Percentiles rank a stretch among this genome's conserved stretches.
Evolutionary conservation across 495 filamentous ascomycete genomes (phyloP).

Genomic region (Cetradonia linearis): DNA sequence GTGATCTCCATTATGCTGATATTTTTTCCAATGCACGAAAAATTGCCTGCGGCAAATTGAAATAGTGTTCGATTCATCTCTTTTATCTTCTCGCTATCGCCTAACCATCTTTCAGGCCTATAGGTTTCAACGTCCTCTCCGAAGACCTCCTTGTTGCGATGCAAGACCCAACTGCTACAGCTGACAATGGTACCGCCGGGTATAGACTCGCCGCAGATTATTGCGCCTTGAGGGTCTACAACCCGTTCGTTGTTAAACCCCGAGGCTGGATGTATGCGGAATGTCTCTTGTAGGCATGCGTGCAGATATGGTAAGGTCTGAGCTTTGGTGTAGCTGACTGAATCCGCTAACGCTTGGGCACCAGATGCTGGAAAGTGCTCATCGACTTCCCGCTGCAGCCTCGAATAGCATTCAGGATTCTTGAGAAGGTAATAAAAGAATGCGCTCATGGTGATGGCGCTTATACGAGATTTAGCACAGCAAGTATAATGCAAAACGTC

Average conservation of each 20-base stretch:
- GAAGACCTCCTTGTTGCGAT: conserved; percentile 46
- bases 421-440: conserved; percentile 57
- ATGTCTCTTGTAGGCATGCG: conserved; percentile 56
- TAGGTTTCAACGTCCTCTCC: conserved; percentile 48
- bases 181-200: conserved; percentile 54
- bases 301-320: conserved; percentile 49
- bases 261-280: conserved; percentile 52
- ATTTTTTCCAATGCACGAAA: conserved; percentile 54
- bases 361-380: conserved; percentile 30
- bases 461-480: background rate
- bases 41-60: conserved; percentile 49
- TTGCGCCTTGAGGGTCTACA: conserved; percentile 28
- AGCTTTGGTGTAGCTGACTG: conserved; percentile 43
- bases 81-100: conserved; percentile 36
- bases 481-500: background rate
- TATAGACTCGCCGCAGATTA: conserved; percentile 35
- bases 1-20: conserved; percentile 44
- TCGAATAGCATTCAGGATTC: conserved; percentile 36
- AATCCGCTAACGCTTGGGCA: conserved; percentile 36
- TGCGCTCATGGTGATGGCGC: conserved; percentile 48
- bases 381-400: conserved; percentile 45
- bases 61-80: conserved; percentile 50
- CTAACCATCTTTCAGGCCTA: conserved; percentile 50
- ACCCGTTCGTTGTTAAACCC: conserved; percentile 44
- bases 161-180: conserved; percentile 51